Conservation (phyloP, 768 basidiomycete genomes). For the Kwoniella shandongensis region DNA sequence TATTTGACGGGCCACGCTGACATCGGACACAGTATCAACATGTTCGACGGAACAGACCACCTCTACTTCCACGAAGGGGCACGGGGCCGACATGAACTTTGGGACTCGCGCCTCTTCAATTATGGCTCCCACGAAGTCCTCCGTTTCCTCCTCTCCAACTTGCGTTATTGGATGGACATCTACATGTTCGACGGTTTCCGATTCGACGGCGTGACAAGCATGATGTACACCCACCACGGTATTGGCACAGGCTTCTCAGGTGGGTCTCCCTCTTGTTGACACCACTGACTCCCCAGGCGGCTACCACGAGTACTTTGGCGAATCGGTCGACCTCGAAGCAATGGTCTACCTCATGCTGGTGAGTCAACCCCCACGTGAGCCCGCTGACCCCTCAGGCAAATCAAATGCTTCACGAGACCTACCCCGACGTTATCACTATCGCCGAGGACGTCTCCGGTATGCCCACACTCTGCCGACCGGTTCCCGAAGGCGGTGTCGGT, state of each 20-base stretch:
- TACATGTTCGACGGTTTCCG: conserved; percentile 96
- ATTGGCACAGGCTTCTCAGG: conserved; percentile 97
- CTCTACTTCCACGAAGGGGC: conserved; percentile 93
- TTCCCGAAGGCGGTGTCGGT: conserved; percentile 80
- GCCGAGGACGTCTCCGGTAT: conserved; percentile 99
- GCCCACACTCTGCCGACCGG: conserved; percentile 85
- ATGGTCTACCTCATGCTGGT: conserved; percentile 97
- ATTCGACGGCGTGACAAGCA: conserved; percentile 98
- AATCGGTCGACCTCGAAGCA: conserved; percentile 76
- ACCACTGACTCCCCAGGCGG: conserved; percentile 55
- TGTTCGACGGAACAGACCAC: conserved; percentile 96
- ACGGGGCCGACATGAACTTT: conserved; percentile 89
- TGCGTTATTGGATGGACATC: conserved; percentile 92
- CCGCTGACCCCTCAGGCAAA: conserved; percentile 67
- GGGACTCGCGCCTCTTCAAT: conserved; percentile 97
- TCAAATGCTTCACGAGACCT: conserved; percentile 77
- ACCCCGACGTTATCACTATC: conserved; percentile 80
- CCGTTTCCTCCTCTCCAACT: conserved; percentile 89
- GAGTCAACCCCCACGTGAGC: conserved; percentile 49
- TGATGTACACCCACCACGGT: conserved; percentile 99
- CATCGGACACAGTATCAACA: conserved; percentile 62
- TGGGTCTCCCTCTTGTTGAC: conserved; percentile 9
- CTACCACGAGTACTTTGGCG: conserved; percentile 97
- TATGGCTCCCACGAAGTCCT: conserved; percentile 92
- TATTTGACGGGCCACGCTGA: neutral